Conservation (phyloP, 768 basidiomycete genomes). For the Kwoniella europaea region DNA sequence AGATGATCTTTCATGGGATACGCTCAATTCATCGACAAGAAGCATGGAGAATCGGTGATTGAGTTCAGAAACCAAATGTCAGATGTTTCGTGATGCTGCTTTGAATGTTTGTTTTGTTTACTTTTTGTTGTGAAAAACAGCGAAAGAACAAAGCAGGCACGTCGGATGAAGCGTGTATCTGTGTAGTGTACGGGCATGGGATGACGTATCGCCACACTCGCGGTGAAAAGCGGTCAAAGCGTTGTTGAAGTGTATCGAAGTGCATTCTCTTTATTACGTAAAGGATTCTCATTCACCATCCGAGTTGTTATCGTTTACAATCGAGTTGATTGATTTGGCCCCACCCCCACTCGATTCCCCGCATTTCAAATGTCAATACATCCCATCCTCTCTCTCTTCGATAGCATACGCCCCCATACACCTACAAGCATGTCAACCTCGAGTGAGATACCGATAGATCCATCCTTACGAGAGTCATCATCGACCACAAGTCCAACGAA, state of each 20-base stretch:
- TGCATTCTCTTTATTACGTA: too few species aligned
- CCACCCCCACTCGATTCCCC: slow-evolving; percentile 19
- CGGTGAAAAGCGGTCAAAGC: not conserved
- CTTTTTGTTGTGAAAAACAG: not conserved
- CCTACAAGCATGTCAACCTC: slow-evolving; percentile 5
- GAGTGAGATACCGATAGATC: slow-evolving; percentile 22
- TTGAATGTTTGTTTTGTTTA: not conserved
- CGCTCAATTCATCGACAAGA: too few species aligned
- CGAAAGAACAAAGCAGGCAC: slow-evolving; percentile 17
- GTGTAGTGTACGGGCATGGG: not conserved
- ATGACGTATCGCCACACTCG: slow-evolving; percentile 7
- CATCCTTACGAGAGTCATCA: slow-evolving; percentile 13
- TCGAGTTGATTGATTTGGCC: slow-evolving; percentile 6
- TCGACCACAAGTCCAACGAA: slow-evolving; percentile 1
- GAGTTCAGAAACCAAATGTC: not conserved
- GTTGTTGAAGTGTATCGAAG: too few species aligned
- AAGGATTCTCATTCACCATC: too few species aligned
- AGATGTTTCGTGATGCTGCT: not conserved
- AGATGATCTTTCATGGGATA: too few species aligned
- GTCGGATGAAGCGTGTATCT: not conserved
- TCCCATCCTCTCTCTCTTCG: not conserved
- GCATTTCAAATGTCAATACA: slow-evolving; percentile 10
- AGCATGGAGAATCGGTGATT: not conserved
- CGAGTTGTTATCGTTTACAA: not conserved
- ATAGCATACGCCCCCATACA: not conserved